phyloP scores from a whole-genome alignment of 2,329 filamentous ascomycete species.

The Pseudocercospora cruenta region DNA sequence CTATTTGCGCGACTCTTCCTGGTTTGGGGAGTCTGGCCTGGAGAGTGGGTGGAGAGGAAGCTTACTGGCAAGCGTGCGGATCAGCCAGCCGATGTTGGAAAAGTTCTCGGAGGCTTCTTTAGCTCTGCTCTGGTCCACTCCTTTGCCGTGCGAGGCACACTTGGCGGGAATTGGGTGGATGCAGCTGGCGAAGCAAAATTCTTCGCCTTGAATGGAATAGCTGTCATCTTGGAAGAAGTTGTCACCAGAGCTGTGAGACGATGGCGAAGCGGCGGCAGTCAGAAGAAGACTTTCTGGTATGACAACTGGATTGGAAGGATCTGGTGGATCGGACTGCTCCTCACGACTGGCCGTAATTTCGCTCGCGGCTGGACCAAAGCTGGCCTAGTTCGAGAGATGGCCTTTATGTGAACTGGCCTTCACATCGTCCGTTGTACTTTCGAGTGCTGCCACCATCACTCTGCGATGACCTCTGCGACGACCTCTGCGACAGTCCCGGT shows the following conservation, averaged over 20 bases:
- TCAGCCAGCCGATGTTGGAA: constrained; percentile 47
- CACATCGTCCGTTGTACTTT: not conserved
- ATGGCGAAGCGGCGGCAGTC: constrained; percentile 26
- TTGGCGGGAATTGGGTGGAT: constrained; percentile 42
- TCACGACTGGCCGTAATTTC: constrained; percentile 48
- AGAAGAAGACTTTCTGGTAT: constrained; percentile 35
- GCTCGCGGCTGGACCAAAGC: constrained; percentile 49
- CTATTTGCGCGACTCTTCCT: constrained; percentile 50
- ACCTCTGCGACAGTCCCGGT: not conserved
- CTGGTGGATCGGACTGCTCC: constrained; percentile 47
- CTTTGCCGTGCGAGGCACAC: constrained; percentile 46
- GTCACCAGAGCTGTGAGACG: constrained; percentile 27
- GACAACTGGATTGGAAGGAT: constrained; percentile 41
- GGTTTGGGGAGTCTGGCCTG: constrained; percentile 52
- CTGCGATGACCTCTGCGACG: not conserved
- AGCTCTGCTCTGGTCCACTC: constrained; percentile 48
- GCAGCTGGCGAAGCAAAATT: constrained; percentile 39
- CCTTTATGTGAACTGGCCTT: constrained; percentile 29
- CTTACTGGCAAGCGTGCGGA: constrained; percentile 41
- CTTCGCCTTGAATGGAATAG: constrained; percentile 38
- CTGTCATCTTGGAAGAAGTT: constrained; percentile 36
- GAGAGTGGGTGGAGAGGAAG: constrained; percentile 48
- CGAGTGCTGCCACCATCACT: not conserved
- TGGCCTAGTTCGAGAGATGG: constrained; percentile 46
- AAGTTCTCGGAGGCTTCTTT: constrained; percentile 48